phyloP scores from a whole-genome alignment of 2,329 filamentous ascomycete species.

The Aspergillus glaucus region DNA sequence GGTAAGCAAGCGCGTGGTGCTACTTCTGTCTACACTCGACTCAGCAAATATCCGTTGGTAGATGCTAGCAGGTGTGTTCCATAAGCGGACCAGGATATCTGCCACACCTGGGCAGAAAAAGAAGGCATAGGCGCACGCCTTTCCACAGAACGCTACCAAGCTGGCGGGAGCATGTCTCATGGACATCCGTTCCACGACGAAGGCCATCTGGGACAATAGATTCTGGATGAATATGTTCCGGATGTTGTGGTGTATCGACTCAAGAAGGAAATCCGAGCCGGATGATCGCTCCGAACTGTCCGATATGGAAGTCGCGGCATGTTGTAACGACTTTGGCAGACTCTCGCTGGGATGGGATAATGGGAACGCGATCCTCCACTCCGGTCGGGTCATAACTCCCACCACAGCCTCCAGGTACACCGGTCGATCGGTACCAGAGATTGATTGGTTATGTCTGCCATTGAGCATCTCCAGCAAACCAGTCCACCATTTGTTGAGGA shows the following conservation, averaged over 20 bases:
- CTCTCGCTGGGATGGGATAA: slow-evolving; percentile 48
- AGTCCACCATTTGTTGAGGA: slow-evolving; percentile 88
- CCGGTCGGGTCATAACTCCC: slow-evolving; percentile 78
- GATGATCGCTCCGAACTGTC: slow-evolving; percentile 51
- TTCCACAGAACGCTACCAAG: slow-evolving; percentile 78
- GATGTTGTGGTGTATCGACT: slow-evolving; percentile 81
- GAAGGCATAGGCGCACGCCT: slow-evolving; percentile 86
- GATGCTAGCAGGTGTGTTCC: slow-evolving; percentile 63
- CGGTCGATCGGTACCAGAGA: slow-evolving; percentile 78
- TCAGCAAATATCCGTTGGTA: slow-evolving; percentile 67
- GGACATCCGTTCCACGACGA: slow-evolving; percentile 86
- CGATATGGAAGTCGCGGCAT: slow-evolving; percentile 40
- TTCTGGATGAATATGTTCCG: slow-evolving; percentile 81
- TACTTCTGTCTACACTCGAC: slow-evolving; percentile 56
- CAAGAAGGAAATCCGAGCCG: slow-evolving; percentile 61
- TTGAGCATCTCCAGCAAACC: slow-evolving; percentile 75
- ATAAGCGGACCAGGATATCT: slow-evolving; percentile 74
- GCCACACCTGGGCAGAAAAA: slow-evolving; percentile 85
- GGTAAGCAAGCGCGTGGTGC: slow-evolving; percentile 45
- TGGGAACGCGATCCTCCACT: slow-evolving; percentile 71
- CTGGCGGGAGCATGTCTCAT: slow-evolving; percentile 64
- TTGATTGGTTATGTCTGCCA: slow-evolving; percentile 65
- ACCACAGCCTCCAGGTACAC: slow-evolving; percentile 71
- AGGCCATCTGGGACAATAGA: slow-evolving; percentile 72
- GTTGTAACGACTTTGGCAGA: slow-evolving; percentile 26